Conservation (phyloP, 306 rosid genomes). For the Begonia peltatifolia region DNA sequence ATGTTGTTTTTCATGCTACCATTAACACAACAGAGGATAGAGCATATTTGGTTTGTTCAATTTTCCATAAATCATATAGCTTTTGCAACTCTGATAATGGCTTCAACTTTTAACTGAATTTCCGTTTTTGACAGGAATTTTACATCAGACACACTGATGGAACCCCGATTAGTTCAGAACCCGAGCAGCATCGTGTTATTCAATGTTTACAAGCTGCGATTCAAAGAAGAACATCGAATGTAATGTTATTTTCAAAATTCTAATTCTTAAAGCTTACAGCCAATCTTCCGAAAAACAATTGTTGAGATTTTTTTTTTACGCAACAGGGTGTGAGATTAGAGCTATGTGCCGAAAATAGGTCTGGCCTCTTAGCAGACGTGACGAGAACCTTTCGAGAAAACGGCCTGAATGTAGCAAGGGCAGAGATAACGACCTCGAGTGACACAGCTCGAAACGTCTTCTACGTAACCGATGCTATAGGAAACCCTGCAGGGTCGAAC, state of each 20-base stretch:
- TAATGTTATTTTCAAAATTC: conserved; percentile 5
- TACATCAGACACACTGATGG: conserved; percentile 82
- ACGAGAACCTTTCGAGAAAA: conserved; percentile 86
- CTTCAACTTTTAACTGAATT: conserved; percentile 1
- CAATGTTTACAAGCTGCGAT: conserved; percentile 80
- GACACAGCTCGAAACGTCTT: conserved; percentile 46
- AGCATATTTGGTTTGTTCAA: conserved; percentile 47
- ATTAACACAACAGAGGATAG: conserved; percentile 36
- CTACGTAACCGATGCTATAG: conserved; percentile 69
- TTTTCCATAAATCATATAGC: neutral
- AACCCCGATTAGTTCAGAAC: conserved; percentile 89
- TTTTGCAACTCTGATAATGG: neutral
- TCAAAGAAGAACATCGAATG: conserved; percentile 83
- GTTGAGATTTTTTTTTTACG: neutral
- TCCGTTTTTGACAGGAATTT: conserved; percentile 44
- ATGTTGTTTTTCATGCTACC: conserved; percentile 85
- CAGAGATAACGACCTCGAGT: conserved; percentile 51
- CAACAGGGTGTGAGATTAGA: conserved; percentile 74
- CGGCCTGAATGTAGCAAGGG: conserved; percentile 73
- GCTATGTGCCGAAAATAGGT: conserved; percentile 42
- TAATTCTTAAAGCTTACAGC: neutral
- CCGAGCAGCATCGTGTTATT: conserved; percentile 78
- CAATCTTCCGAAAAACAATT: neutral
- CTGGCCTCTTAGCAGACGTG: conserved; percentile 68
- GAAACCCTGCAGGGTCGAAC: conserved; percentile 46